phyloP scores from a whole-genome alignment of 2,329 filamentous ascomycete species.

The Biscogniauxia marginata region DNA sequence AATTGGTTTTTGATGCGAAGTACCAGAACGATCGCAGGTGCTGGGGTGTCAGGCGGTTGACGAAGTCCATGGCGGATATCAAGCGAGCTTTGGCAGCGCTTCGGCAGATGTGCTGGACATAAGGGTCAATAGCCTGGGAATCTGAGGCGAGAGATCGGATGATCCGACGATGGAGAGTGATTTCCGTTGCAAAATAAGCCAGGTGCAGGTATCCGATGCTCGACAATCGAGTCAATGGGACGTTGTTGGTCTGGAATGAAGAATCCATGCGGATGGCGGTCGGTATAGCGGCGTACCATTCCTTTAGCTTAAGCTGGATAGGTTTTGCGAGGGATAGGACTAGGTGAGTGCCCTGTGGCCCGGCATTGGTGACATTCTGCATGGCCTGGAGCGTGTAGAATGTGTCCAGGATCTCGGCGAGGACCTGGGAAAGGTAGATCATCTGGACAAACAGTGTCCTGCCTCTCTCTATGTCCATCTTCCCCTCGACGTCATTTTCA shows the following conservation, averaged over 20 bases:
- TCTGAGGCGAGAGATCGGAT: slow-evolving; percentile 70
- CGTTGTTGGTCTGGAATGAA: slow-evolving; percentile 44
- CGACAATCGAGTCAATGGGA: slow-evolving; percentile 47
- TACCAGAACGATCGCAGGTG: slow-evolving; percentile 94
- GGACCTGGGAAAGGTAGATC: slow-evolving; percentile 71
- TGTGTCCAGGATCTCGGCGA: slow-evolving; percentile 77
- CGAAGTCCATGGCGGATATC: slow-evolving; percentile 96
- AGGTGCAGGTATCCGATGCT: slow-evolving; percentile 80
- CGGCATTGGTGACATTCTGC: slow-evolving; percentile 64
- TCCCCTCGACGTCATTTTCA: slow-evolving; percentile 59
- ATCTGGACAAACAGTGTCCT: slow-evolving; percentile 72
- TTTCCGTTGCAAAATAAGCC: slow-evolving; percentile 91
- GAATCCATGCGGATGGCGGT: slow-evolving; percentile 63
- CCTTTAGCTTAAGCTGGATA: slow-evolving; percentile 77
- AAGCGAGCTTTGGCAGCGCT: slow-evolving; percentile 90
- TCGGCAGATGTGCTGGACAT: slow-evolving; percentile 88
- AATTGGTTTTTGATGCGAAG: slow-evolving; percentile 84
- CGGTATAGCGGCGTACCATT: slow-evolving; percentile 76
- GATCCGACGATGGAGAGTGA: slow-evolving; percentile 87
- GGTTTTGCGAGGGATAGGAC: slow-evolving; percentile 76
- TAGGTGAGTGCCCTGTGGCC: slow-evolving; percentile 67
- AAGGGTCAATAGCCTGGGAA: slow-evolving; percentile 61
- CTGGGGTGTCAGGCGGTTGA: slow-evolving; percentile 82
- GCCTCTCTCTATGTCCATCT: slow-evolving; percentile 65
- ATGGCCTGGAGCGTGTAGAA: slow-evolving; percentile 81